Evolutionary conservation across 2,329 filamentous ascomycete genomes (phyloP), one percentile per base, ranked within the genome.

Genomic region (Penicillium sp.): DNA sequence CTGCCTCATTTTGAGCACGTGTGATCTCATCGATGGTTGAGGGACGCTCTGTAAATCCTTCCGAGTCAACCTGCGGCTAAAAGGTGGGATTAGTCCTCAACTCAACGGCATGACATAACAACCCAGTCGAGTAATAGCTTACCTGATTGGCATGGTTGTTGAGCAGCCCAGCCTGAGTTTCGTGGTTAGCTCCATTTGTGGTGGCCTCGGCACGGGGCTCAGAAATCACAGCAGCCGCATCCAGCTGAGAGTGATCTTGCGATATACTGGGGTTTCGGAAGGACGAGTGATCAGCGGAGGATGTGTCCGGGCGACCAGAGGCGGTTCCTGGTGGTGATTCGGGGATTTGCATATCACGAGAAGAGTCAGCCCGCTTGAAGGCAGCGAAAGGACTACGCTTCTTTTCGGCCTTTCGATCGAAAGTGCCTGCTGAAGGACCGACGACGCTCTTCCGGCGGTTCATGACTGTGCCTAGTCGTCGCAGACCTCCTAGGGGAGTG

Each of bases 401-500:
- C 58, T 74, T 77, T 41, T 79, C 75, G 29, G 68, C 39, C 49
- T 64, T 65, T 41, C 53, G 54, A 21, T 65, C 62, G 47, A 57
- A 59, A 18, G 59, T 61, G 29, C 64, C 65, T 22, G 65, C 66
- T 10, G 71, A 66, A n/a, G 73, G 66, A 22, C 69, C 61, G 10
- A 71, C 69, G 42, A 75, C 63, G 55, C 75, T 78, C 65, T 77
- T 78, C 51, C 77, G 70, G 45, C 77, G 64, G 42, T 74, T 72
- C 75, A 79, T 79, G 18, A 79, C 77, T 4, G 77, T 79, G 29
- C 77, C 77, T 24, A 79, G 66, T 50, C 77, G 71, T 57, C 75
- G 75, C 31, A 79, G 63, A 4, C 77, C 77, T 40, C 77, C 75
- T 34, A 79, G 61, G 24, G 75, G 69, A 22, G 72, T 75, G 57